These are phyloP conservation scores for Crucibulum laeve DNA, from an alignment of 768 basidiomycete species.

Conservation along the genomic window DNA sequence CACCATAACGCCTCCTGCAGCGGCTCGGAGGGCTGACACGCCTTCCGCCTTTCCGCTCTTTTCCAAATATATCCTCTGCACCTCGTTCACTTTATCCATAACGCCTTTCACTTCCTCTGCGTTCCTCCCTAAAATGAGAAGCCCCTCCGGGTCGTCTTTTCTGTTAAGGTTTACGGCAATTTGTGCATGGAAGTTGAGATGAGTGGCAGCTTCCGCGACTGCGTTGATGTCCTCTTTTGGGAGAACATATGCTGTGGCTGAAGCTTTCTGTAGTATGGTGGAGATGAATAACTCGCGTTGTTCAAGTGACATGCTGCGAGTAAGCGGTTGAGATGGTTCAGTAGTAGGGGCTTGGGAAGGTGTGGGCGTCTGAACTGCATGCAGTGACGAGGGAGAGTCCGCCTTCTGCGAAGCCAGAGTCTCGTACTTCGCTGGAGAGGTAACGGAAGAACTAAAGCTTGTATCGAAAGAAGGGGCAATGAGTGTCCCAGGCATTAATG, in stretches of 20 bases:
- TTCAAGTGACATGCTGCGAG: slow-evolving; percentile 46
- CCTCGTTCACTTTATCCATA: slow-evolving; percentile 24
- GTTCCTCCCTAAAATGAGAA: slow-evolving; percentile 52
- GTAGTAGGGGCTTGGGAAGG: slow-evolving; percentile 8
- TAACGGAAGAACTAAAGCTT: slow-evolving; percentile 23
- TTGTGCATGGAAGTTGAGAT: slow-evolving; percentile 39
- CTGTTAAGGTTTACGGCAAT: slow-evolving; percentile 29
- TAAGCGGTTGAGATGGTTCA: slow-evolving; percentile 23
- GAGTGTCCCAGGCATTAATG: slow-evolving; percentile 55
- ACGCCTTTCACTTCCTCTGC: slow-evolving; percentile 39
- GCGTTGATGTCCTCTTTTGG: slow-evolving; percentile 38
- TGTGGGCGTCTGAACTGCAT: slow-evolving; percentile 12
- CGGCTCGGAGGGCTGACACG: slow-evolving; percentile 28
- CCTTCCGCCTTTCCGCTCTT: slow-evolving; percentile 3
- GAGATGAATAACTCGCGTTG: slow-evolving; percentile 49
- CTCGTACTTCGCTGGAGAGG: slow-evolving; percentile 13
- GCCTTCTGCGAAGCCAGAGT: slow-evolving; percentile 15
- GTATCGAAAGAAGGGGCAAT: slow-evolving; percentile 43
- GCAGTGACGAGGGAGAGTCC: slow-evolving; percentile 8
- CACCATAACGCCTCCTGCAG: slow-evolving; percentile 54
- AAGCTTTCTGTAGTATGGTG: slow-evolving; percentile 33
- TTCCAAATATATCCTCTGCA: background rate
- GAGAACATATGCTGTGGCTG: slow-evolving; percentile 47
- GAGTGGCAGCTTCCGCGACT: slow-evolving; percentile 34
- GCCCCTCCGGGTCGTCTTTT: slow-evolving; percentile 32